Conservation (phyloP, 2,329 filamentous ascomycete genomes). For the Coniella lustricola region DNA sequence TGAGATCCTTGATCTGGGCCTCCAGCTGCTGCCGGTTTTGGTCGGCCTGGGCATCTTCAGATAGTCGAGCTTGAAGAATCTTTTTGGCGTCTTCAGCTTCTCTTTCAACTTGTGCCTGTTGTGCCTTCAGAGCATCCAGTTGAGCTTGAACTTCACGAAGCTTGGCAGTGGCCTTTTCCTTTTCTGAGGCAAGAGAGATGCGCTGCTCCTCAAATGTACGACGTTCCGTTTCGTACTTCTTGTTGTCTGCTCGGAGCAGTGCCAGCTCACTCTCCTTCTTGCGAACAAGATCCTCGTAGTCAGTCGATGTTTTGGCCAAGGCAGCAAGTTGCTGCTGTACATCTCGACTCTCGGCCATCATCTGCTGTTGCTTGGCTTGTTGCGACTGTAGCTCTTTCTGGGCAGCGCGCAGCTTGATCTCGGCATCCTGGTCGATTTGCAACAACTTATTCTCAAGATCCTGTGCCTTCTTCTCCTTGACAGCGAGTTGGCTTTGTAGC, state of each 20-base stretch:
- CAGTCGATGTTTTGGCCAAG: constrained; percentile 83
- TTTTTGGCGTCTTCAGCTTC: constrained; percentile 85
- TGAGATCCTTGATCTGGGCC: constrained; percentile 79
- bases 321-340: constrained; percentile 81
- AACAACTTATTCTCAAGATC: constrained; percentile 81
- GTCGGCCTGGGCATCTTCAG: constrained; percentile 78
- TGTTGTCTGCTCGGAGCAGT: constrained; percentile 76
- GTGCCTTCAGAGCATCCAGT: constrained; percentile 76
- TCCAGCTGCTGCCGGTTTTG: constrained; percentile 79
- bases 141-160: constrained; percentile 84
- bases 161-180: constrained; percentile 68
- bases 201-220: constrained; percentile 74
- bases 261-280: constrained; percentile 91
- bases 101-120: constrained; percentile 76
- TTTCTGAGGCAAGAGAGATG: constrained; percentile 61
- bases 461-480: constrained; percentile 84
- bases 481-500: constrained; percentile 78
- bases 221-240: constrained; percentile 74
- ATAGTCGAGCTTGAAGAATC: constrained; percentile 79
- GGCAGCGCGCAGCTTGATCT: constrained; percentile 71
- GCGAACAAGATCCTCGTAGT: constrained; percentile 88
- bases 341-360: constrained; percentile 72
- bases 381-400: constrained; percentile 73
- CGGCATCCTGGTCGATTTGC: constrained; percentile 79
- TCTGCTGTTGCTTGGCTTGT: constrained; percentile 67